Base-by-base conservation (phyloP, 352 stramenopile genomes). In the Phytophthora boehmeriae region DNA sequence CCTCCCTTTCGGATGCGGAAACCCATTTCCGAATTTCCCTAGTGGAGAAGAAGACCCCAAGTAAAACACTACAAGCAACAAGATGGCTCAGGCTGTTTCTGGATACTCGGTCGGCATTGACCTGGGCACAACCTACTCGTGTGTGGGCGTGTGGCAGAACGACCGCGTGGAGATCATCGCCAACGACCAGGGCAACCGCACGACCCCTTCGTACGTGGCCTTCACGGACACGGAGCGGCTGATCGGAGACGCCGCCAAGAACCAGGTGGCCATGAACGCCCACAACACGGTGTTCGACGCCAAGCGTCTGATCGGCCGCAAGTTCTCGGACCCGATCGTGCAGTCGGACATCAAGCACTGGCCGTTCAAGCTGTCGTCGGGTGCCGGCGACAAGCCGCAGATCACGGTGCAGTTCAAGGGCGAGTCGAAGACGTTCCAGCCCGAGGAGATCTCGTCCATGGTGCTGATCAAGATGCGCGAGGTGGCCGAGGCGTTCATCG, bases 231-330 rank as follows among this genome's bases (percentile, higher is more conserved):
- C 75, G 1, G 93, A 98, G 73, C 83, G 93, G 45, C 78, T 98
- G 10, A 98, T 98, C 63, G 96, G 96, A 52, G 91, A 98, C 68
- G 90, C 92, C 47, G 96, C 96, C 56, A 98, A 98, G 87, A 87
- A 86, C 68, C 84, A 94, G 68, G 90, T 92, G 28, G 86, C 90
- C 34, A 97, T 97, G 90, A 98, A 98, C 49, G 89, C 96, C 4
- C 75, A 81, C 35, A 97, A 98, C 64, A 99, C 97, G 6, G 80
- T 99, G 32, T 99, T 98, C 76, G 96, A 98, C 76, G 93, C 96
- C 14, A 99, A 99, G 75, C 87, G 95, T 34, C 71, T 99, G 2
- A 99, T 99, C 71, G 96, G 96, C 30, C 81, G 95, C 54, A 96
- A 98, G 63, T 98, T 90, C 73, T 78, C 68, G 17, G 96, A 99